A percentile compares a stretch with the other conserved stretches of the same genome.
Evolutionary conservation across 148 eudicot genomes (phyloP).

Genomic region (Persicaria maculosa): DNA sequence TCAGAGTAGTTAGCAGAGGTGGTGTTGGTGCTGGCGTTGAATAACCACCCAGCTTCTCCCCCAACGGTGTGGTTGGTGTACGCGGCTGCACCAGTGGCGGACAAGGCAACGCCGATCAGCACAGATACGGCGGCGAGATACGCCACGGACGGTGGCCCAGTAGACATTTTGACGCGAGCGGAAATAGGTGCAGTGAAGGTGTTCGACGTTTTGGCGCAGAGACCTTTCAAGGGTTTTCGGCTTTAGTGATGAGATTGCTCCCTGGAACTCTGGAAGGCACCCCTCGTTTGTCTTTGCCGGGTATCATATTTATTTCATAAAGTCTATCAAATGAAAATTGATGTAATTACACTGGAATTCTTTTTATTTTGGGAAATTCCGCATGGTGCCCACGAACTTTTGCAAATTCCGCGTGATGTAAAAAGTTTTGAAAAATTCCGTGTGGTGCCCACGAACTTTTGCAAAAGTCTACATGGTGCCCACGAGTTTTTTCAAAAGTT

Average conservation of each 20-base stretch:
- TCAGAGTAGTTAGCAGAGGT: conserved; percentile 43
- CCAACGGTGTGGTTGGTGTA: conserved; percentile 82
- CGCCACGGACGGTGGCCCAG: conserved; percentile 10
- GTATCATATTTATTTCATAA: not conserved
- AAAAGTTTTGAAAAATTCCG: no score
- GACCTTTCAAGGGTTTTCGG: not conserved
- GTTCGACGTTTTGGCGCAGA: conserved; percentile 5
- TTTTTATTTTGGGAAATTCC: no score
- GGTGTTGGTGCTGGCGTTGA: conserved; percentile 30
- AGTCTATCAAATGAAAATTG: no score
- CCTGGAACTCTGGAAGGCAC: not conserved
- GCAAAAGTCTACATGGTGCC: no score
- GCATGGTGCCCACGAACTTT: no score
- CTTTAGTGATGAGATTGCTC: not conserved
- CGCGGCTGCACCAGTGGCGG: conserved; percentile 19
- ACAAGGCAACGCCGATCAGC: conserved; percentile 14
- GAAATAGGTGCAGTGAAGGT: not conserved
- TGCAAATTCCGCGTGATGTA: no score
- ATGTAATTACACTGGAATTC: no score
- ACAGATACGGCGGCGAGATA: conserved; percentile 19
- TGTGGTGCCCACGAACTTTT: no score
- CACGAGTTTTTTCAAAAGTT: no score
- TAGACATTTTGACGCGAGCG: not conserved
- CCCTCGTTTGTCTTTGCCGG: not conserved
- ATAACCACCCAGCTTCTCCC: conserved; percentile 59